Evolutionary conservation across 352 stramenopile species (phyloP).

Genomic region (Pythium catenulatum): DNA sequence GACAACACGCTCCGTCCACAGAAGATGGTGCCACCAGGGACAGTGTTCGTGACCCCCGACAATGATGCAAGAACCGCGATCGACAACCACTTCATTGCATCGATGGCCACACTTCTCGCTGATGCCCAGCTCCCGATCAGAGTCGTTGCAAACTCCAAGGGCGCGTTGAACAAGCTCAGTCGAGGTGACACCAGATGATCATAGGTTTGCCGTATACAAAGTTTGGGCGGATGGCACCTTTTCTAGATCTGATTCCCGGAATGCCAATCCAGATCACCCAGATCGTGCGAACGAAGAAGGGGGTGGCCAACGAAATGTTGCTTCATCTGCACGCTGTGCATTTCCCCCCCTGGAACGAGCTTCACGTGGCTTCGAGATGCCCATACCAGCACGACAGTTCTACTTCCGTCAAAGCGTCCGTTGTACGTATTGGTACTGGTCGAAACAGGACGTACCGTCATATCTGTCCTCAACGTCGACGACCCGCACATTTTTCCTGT

Average conservation of each 20-base stretch:
- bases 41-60: slow-evolving; percentile 3
- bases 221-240: slow-evolving; percentile 33
- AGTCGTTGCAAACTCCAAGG: slow-evolving; percentile 38
- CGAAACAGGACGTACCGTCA: neutral
- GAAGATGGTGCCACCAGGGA: neutral
- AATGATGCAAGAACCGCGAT: neutral
- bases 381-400: neutral
- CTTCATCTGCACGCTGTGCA: neutral
- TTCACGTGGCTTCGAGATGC: neutral
- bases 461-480: neutral
- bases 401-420: slow-evolving; percentile 29
- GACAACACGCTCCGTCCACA: neutral
- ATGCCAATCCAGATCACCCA: slow-evolving; percentile 45
- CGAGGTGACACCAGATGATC: neutral
- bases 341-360: neutral
- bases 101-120: neutral
- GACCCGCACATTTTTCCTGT: slow-evolving; percentile 38
- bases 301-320: neutral
- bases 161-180: slow-evolving; percentile 27
- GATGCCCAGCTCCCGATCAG: neutral
- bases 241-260: slow-evolving; percentile 28
- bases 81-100: neutral
- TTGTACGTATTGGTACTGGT: neutral
- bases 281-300: slow-evolving; percentile 23
- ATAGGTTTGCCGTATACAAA: slow-evolving; percentile 26